Base-by-base conservation (phyloP, 805 yeast species). In the Zygosaccharomyces rouxii region DNA sequence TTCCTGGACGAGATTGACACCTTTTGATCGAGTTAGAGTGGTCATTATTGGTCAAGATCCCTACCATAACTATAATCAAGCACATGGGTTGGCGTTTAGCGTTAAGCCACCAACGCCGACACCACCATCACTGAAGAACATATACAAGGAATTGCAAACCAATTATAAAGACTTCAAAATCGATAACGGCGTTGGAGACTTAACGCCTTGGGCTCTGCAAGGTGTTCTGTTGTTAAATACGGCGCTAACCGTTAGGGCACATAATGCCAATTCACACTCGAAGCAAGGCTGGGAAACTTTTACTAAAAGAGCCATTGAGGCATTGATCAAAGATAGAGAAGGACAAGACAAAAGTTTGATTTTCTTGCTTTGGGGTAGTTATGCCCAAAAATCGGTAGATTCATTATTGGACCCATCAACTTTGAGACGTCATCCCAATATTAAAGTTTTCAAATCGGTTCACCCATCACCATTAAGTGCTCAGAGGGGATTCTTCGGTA, bases 381-480 rank as follows among this genome's bases (percentile, higher is more conserved):
- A 89, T 5, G 94, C 94, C 0, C 82, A 77, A 26, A 80, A 79
- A 49, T 67, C 88, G 19, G 74, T 84, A 1, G 75, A 73, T 22
- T 70, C 68, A 44, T 60, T 76, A 35, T 42, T 65, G 26, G 46
- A 43, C 22, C 38, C 44, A 18, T 38, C 49, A 7, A 37, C 48
- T 4, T 26, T 46, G 7, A 28, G 44, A 28, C 47, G 47, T 11
- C 54, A 51, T 65, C 69, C 66, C 3, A 65, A 71, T 33, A 75
- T 81, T 48, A 58, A 76, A 37, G 78, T 87, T 0, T 68, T 94
- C 23, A 77, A 76, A 52, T 75, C 89, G 0, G 97, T 89, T 0
- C 99, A 94, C 67, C 99, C 99, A 0, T 86, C 95, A 23, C 99
- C 99, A 1, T 70, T 94, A 43, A 86, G 96, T 53, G 99, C 99